These are phyloP conservation scores for Mycoemilia scoparia DNA, from an alignment of 192 early-diverging fungal species.

Conservation along the genomic window DNA sequence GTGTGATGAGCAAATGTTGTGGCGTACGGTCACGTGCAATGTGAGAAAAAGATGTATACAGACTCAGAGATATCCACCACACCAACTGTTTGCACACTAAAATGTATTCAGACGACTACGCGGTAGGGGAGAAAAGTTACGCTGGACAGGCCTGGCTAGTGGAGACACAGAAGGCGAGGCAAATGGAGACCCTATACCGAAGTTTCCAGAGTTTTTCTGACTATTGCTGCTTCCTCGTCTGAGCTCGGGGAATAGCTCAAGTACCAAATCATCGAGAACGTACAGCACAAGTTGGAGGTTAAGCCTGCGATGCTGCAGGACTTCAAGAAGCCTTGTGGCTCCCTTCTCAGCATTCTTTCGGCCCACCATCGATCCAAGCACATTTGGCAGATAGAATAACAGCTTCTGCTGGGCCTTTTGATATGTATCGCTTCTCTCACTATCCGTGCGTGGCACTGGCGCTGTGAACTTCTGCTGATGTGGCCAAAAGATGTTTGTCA, in stretches of 20 bases:
- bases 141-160: too few relatives aligned
- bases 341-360: slow-evolving; percentile 61
- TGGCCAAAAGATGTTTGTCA: slow-evolving; percentile 27
- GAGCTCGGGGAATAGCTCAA: slow-evolving; percentile 52
- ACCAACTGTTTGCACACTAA: too few relatives aligned
- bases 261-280: slow-evolving; percentile 54
- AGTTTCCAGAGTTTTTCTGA: too few relatives aligned
- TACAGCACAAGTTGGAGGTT: slow-evolving; percentile 67
- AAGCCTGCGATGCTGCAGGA: slow-evolving; percentile 55
- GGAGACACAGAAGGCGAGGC: too few relatives aligned
- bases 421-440: slow-evolving; percentile 24
- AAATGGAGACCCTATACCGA: too few relatives aligned
- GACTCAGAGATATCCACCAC: too few relatives aligned
- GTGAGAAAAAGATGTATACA: too few relatives aligned
- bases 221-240: too few relatives aligned
- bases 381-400: slow-evolving; percentile 41
- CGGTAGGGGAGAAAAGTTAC: too few relatives aligned
- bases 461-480: slow-evolving; percentile 2
- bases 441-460: slow-evolving; percentile 3
- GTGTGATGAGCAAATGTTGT: too few relatives aligned
- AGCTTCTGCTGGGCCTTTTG: slow-evolving; percentile 33
- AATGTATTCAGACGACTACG: too few relatives aligned
- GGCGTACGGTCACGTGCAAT: too few relatives aligned
- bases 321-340: slow-evolving; percentile 41
- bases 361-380: slow-evolving; percentile 66